phyloP scores from a whole-genome alignment of 2,329 filamentous ascomycete genomes.

The Fusarium sublunatum region DNA sequence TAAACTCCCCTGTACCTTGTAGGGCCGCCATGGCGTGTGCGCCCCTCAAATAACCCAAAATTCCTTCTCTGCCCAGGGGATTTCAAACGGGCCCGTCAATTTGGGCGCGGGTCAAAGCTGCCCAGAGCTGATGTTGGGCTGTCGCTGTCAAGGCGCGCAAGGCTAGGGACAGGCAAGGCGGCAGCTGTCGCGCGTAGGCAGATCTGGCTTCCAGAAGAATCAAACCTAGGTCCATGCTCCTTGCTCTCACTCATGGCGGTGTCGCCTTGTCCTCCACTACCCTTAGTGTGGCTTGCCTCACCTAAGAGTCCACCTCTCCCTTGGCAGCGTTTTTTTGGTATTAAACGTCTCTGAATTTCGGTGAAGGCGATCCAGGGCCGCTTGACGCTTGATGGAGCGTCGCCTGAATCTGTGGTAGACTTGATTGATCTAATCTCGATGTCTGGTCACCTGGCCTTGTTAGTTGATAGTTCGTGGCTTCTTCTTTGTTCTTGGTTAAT shows the following conservation, averaged over 20 bases:
- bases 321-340: constrained; percentile 28
- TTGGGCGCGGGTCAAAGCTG: constrained; percentile 43
- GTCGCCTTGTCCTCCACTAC: constrained; percentile 35
- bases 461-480: constrained; percentile 8
- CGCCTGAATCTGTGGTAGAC: constrained; percentile 32
- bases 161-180: constrained; percentile 24
- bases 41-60: constrained; percentile 36
- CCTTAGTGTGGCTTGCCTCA: constrained; percentile 46
- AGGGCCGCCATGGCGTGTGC: constrained; percentile 42
- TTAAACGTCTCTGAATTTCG: constrained; percentile 41
- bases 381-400: constrained; percentile 18
- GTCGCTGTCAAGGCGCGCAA: constrained; percentile 38
- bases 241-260: constrained; percentile 32
- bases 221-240: constrained; percentile 27
- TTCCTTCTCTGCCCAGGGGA: constrained; percentile 27
- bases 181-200: constrained; percentile 34
- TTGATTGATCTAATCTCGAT: constrained; percentile 37
- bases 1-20: constrained; percentile 41
- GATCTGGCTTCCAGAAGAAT: constrained; percentile 46
- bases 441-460: constrained; percentile 34
- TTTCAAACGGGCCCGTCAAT: constrained; percentile 35
- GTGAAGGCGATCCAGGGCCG: constrained; percentile 41
- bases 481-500: constrained; percentile 31
- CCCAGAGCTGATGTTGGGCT: constrained; percentile 37
- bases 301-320: constrained; percentile 35